Base-by-base conservation (phyloP, 1,139 yeast genomes). In the Saccharomyces hybrid region DNA sequence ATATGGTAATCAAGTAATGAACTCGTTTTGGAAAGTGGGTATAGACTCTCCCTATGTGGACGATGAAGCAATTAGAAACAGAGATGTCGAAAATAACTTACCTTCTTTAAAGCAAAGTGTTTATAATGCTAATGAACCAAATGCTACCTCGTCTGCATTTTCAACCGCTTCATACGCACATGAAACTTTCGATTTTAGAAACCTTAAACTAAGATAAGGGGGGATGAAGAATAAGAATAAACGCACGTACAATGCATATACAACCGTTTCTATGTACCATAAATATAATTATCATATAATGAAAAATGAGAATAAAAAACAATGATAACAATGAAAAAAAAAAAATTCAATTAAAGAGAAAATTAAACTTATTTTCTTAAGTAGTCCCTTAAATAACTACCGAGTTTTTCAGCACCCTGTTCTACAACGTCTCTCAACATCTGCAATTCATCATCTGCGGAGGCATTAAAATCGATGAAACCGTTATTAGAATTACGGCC, bases 391-490 rank as follows among this genome's bases (percentile, higher is more conserved):
- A 91, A 77, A 69, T 86, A 83, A 44, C 85, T 86, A 41, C 95
- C 90, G 56, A 91, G 77, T 72, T 86, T 89, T 66, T 84, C 86
- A 27, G 97, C 97, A 57, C 98, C 98, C 62, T 84, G 90, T 71
- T 91, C 98, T 61, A 93, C 78, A n/a, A 91, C 97, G 71, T 88
- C 96, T 73, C 88, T 90, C 67, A 93, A 75, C 50, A 85, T 89
- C 54, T 86, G 89, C 70, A 93, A 75, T 71, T 93, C 98, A 65
- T 91, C 96, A 62, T 87, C 88, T 25, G 69, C 62, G 31, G 62
- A 66, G 49, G 59, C 51, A 47, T 95, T 88, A 64, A 88, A 82
- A 53, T 83, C 86, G 50, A 83, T 75, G 61, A 86, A 84, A 14
- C 73, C 72, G 20, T 59, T 53, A 11, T 51, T 42, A 7, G 53